phyloP scores from a whole-genome alignment of 2,329 filamentous ascomycete genomes.

The Colletotrichum spaethianum region DNA sequence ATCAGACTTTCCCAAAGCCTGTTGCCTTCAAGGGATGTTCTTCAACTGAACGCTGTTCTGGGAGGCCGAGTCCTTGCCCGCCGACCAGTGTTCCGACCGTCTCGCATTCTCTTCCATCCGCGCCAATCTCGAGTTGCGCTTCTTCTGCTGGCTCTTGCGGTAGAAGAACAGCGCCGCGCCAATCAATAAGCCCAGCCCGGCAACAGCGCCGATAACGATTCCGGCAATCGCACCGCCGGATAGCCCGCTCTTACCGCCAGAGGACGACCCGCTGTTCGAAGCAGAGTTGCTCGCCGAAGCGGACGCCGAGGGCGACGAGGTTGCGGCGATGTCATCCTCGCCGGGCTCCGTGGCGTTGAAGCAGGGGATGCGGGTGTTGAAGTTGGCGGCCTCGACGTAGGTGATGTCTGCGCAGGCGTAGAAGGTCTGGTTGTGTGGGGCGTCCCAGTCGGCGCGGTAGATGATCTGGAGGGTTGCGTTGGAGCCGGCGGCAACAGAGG shows the following conservation, averaged over 20 bases:
- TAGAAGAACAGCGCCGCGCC: conserved; percentile 35
- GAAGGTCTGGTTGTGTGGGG: conserved; percentile 53
- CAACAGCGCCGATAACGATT: conserved; percentile 37
- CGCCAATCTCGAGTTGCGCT: conserved; percentile 36
- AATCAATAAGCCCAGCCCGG: conserved; percentile 24
- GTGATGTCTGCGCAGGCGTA: conserved; percentile 58
- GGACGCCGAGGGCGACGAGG: conserved; percentile 34
- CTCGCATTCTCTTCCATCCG: conserved; percentile 37
- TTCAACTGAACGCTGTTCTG: conserved; percentile 33
- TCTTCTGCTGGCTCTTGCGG: conserved; percentile 38
- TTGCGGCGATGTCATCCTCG: conserved; percentile 44
- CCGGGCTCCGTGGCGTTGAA: conserved; percentile 52
- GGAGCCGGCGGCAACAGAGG: conserved; percentile 48
- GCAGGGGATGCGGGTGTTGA: conserved; percentile 49
- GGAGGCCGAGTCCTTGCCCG: conserved; percentile 29
- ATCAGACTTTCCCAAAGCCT: neutral
- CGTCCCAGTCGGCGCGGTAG: conserved; percentile 55
- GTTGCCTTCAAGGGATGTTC: conserved; percentile 1
- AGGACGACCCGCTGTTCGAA: neutral
- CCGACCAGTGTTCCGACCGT: conserved; percentile 28
- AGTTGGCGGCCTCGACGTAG: conserved; percentile 49
- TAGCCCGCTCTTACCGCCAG: conserved; percentile 1
- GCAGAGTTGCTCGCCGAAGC: conserved; percentile 35
- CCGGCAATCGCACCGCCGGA: conserved; percentile 38
- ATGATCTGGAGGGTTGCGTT: conserved; percentile 59